Evolutionary conservation across 768 basidiomycete species (phyloP).

Genomic region (Amanita polypyramis): DNA sequence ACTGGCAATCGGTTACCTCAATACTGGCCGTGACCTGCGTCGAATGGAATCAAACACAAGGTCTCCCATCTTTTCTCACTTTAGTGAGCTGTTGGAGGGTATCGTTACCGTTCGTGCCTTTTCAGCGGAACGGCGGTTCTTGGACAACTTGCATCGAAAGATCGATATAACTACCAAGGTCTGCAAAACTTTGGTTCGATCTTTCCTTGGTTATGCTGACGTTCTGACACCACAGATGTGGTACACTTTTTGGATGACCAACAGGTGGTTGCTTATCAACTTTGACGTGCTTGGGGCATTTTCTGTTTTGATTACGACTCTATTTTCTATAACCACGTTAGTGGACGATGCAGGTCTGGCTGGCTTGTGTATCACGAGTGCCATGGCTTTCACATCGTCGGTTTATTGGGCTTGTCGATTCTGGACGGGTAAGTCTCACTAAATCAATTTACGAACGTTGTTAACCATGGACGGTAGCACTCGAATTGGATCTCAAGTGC

Average conservation of each 20-base stretch:
- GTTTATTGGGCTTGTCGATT: constrained; percentile 46
- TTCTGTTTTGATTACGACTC: constrained; percentile 62
- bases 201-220: not conserved
- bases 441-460: not conserved
- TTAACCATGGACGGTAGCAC: constrained; percentile 26
- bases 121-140: constrained; percentile 68
- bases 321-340: constrained; percentile 62
- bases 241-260: constrained; percentile 87
- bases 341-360: constrained; percentile 48
- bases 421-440: constrained; percentile 27
- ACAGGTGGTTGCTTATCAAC: constrained; percentile 74
- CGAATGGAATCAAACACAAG: constrained; percentile 87
- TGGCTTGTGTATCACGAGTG: constrained; percentile 68
- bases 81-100: constrained; percentile 75
- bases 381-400: constrained; percentile 39
- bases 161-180: constrained; percentile 76
- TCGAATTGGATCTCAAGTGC: constrained; percentile 71
- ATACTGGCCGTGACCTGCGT: constrained; percentile 74
- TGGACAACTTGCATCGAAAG: constrained; percentile 62
- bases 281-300: constrained; percentile 73
- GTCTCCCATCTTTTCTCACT: constrained; percentile 78
- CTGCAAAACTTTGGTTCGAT: constrained; percentile 2
- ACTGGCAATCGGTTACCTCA: constrained; percentile 62
- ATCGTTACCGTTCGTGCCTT: constrained; percentile 93
- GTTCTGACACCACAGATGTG: constrained; percentile 46